Evolutionary conservation across 2,329 filamentous ascomycete genomes (phyloP).

Genomic region (Ascochyta rabiei): DNA sequence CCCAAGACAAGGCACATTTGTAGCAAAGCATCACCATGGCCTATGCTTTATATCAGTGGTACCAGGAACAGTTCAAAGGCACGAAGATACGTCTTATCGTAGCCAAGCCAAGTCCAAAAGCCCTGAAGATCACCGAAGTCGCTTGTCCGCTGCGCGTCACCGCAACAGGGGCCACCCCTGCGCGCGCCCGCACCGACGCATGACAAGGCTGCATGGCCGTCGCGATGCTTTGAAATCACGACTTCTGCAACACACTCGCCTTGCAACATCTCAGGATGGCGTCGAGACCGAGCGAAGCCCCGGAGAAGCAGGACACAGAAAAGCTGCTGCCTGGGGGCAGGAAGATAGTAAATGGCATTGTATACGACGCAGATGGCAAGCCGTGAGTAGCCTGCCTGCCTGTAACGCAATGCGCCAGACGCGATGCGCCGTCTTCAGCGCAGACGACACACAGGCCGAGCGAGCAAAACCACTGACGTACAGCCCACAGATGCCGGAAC

Average conservation of each 20-base stretch:
- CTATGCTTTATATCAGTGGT: no score
- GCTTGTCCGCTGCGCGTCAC: constrained; percentile 10
- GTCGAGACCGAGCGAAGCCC: constrained; percentile 28
- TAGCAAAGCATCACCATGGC: no score
- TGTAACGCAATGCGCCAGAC: constrained; percentile 25
- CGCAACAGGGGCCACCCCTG: constrained; percentile 16
- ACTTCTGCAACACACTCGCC: neutral
- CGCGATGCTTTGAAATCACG: constrained; percentile 31
- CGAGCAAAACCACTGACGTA: constrained; percentile 2
- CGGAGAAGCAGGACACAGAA: constrained; percentile 35
- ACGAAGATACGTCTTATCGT: neutral
- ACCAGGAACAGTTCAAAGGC: neutral
- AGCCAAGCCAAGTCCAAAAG: constrained; percentile 11
- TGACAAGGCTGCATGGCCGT: constrained; percentile 10
- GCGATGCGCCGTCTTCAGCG: neutral
- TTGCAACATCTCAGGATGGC: constrained; percentile 24
- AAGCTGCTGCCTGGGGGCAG: constrained; percentile 48
- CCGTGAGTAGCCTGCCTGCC: constrained; percentile 63
- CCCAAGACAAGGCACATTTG: neutral
- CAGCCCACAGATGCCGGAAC: constrained; percentile 65
- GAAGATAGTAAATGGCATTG: constrained; percentile 71
- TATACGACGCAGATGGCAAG: constrained; percentile 81
- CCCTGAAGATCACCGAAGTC: constrained; percentile 3
- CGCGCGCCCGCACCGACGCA: constrained; percentile 20
- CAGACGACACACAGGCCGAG: neutral